Base-by-base conservation (phyloP, 2,329 filamentous ascomycete genomes). In the Trichoderma afroharzianum region DNA sequence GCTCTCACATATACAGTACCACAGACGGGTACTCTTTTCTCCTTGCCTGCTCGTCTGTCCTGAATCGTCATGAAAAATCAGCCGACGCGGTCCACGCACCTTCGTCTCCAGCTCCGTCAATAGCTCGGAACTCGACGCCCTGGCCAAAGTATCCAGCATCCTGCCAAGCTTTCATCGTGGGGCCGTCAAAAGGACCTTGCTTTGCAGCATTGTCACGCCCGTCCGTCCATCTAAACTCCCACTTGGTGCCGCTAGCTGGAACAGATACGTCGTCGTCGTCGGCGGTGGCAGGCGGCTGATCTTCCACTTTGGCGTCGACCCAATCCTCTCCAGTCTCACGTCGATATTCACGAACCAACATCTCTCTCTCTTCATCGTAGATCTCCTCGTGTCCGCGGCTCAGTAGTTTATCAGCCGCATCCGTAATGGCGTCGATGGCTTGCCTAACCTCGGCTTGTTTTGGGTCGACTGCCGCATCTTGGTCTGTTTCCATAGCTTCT, bases 211-310 rank as follows among this genome's bases (percentile, higher is more conserved):
- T 92, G 78, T 97, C 95, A 53, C 94, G 87, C 21, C 93, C 93
- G 79, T 97, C 94, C 50, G 90, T 91, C 96, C 96, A 99, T 72
- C 93, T 88, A 80, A 94, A 99, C 81, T 98, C 93, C 95, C 95
- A 99, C 76, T 76, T 78, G 21, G 73, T 72, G 36, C 55, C 36
- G 15, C 14, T 72, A 32, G 59, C 24, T 59, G 79, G 78, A n/a
- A 21, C 30, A 59, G 79, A 78, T 57, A 9, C 39, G 39, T 43
- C 39, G 39, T 43, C 36, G 36, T 36, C 26, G 14, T 55, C 53
- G 8, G 50, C 28, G 4, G 50, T 62, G 24, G 58, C 53, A 24
- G 39, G 5, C n/a, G 59, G 7, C 24, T 71, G 28, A 18, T 28
- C 55, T 26, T 62, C 21, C 18, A 9, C 7, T 30, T 70, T 24